Base-by-base conservation (phyloP, 805 yeast genomes). In the Metschnikowia lochheadii region DNA sequence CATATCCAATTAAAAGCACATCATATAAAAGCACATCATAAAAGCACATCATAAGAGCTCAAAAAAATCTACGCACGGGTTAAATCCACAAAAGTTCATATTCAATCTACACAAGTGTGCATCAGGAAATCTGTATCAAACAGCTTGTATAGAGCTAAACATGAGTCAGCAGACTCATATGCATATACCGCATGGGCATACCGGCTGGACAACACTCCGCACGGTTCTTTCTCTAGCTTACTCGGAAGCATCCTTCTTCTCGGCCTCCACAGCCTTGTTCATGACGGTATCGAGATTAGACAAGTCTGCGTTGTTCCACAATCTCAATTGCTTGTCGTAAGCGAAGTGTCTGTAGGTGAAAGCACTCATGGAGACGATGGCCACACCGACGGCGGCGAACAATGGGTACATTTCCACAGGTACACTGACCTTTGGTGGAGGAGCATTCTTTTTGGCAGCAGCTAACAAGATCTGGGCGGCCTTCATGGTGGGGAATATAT, bases 281-380 rank as follows among this genome's bases (percentile, higher is more conserved):
- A 73, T 72, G 41, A 72, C 77, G 10, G 64, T 58, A 56, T 73
- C 77, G 60, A 73, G 69, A 49, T 53, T 63, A 34, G 78, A 73
- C 66, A 73, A 69, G 64, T 73, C 58, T 20, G 78, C 62, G 64
- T 73, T 73, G 58, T 70, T 66, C 77, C 77, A 72, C 62, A 73
- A 70, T 67, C 78, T 72, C 62, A 73, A 73, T 52, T 73, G 71
- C 56, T 60, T 56, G 63, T 73, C 77, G 63, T 72, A 63, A 51
- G 75, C 72, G 63, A 73, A 73, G 59, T 73, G 78, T 68, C 77
- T 72, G 69, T 73, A 73, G 54, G 78, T 73, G 70, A 73, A 73
- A 64, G 58, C 71, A 51, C 55, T 48, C 49, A 70, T 74, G 6
- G 77, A 72, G 34, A 49, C 56, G 53, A 67, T 49, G 26, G 78